Evolutionary conservation across 106 monocot species (phyloP).

Genomic region (Dendrobium nobile): DNA sequence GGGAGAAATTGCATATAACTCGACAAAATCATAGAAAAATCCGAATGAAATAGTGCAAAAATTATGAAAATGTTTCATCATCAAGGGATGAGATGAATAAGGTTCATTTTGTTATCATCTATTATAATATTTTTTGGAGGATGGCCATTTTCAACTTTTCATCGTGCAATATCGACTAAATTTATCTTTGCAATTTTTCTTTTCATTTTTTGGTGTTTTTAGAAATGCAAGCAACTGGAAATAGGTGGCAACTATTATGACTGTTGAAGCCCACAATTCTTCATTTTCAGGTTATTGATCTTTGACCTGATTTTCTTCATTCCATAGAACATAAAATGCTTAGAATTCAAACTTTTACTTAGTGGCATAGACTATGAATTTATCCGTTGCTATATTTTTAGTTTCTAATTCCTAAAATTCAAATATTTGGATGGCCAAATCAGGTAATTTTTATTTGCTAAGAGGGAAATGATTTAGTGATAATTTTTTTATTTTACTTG

Average conservation of each 20-base stretch:
- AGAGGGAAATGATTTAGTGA: no score
- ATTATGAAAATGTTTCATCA: slow-evolving; percentile 46
- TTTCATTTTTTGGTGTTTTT: background rate
- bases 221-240: slow-evolving; percentile 49
- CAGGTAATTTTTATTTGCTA: no score
- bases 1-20: slow-evolving; percentile 30
- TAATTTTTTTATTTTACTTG: no score
- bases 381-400: background rate
- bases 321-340: background rate
- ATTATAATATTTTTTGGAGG: background rate
- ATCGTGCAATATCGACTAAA: background rate
- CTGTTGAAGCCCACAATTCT: slow-evolving; percentile 54
- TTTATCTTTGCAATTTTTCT: background rate
- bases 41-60: slow-evolving; percentile 13
- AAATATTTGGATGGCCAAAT: background rate
- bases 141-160: background rate
- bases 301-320: slow-evolving; percentile 1
- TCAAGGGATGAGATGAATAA: slow-evolving; percentile 35
- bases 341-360: background rate
- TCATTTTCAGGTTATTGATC: slow-evolving; percentile 28
- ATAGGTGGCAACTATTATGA: slow-evolving; percentile 57
- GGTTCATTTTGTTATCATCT: slow-evolving; percentile 16
- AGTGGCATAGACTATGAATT: background rate
- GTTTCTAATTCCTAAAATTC: background rate
- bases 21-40: slow-evolving; percentile 40